Base-by-base conservation (phyloP, 495 filamentous ascomycete species). In the Astrothelium macrocarpum region DNA sequence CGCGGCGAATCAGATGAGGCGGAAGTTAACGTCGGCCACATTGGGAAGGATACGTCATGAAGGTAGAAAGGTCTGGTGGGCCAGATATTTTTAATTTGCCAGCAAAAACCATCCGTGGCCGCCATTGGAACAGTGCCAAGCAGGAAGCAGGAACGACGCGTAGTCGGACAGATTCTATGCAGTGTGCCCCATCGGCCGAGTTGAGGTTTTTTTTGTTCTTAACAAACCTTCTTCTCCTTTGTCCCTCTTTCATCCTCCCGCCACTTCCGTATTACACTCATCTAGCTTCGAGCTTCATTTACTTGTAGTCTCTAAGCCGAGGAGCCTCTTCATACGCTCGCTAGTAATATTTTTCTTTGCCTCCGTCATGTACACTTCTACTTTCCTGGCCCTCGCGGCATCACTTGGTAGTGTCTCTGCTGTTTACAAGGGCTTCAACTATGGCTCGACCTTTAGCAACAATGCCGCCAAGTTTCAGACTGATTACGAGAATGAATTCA, bases 351-450 rank as follows among this genome's bases (percentile, higher is more conserved):
- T 56, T 29, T 56, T 56, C 49, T 0, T 56, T 56, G 49, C 26
- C 7, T 10, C 5, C 25, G 39, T 34, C 58, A 71, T 71, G 69
- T 65, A 66, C 25, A 43, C 61, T 28, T 66, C 68, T 7, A 59
- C 61, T 3, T 43, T 72, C 42, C 26, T 73, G 59, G 69, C 65
- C 60, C 28, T 64, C 16, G 42, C 64, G 60, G 70, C 73, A 0
- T 59, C 64, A 59, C 42, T 67, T 60, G 67, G 45, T 62, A 42
- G 42, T 12, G 66, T 67, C 26, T 53, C 67, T 18, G 71, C 70
- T 25, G 80, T 76, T 65, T 78, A 73, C 68, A 79, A 87, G 67
- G 91, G 91, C 66, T 95, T 95, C 83, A 95, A 94, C 81, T 90
- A 91, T 70, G 90, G 89, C 70, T 74, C 82, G 29, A 82, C 80